Base-by-base conservation (phyloP, 306 rosid species). In the Acacia crassicarpa region DNA sequence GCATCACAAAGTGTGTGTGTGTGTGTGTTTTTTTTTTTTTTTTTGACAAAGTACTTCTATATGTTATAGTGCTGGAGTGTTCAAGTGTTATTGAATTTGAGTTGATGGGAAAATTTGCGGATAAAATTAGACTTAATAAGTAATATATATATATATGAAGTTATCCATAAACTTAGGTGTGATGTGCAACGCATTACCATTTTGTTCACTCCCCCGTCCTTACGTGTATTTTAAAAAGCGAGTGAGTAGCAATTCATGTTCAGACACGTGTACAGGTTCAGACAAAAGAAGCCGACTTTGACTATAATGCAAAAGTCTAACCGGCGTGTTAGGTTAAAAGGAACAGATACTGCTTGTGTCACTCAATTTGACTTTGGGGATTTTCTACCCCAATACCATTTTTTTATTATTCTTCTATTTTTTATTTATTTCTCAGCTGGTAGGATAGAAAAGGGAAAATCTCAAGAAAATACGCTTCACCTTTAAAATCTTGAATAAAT, bases 301-400 rank as follows among this genome's bases (percentile, higher is more conserved):
- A 83, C 87, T 78, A 71, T 14, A 9, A 1, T 14, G 45, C 35
- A 13, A 69, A 82, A 49, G 85, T 82, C 82, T 22, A 46, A 44
- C 30, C 82, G 83, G 74, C 73, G 90, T 75, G 75, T 89, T 89
- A 80, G 90, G 92, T 82, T 14, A 14, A 30, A 63, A 78, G 67
- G 74, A 75, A 58, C 43, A 80, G 62, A 79, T 51, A 53, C 32
- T 32, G 82, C 79, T 88, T 87, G 76, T 77, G 94, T 90, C 94
- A 90, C 72, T 11, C 79, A 78, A 84, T 81, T 88, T 88, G 94
- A 90, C 91, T 65, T 53, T 12, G 11, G 30, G 77, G 51, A 67
- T 80, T 80, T 77, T 27, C 16, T 68, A 38, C 12, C 10, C 27
- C 27, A 20, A 9, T 3, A 15, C 41, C 8, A 14, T 63, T 61